Percentiles rank a stretch among this genome's conserved stretches.
phyloP scores from a whole-genome alignment of 192 early-diverging fungal species.

The Physocladia obscura region DNA sequence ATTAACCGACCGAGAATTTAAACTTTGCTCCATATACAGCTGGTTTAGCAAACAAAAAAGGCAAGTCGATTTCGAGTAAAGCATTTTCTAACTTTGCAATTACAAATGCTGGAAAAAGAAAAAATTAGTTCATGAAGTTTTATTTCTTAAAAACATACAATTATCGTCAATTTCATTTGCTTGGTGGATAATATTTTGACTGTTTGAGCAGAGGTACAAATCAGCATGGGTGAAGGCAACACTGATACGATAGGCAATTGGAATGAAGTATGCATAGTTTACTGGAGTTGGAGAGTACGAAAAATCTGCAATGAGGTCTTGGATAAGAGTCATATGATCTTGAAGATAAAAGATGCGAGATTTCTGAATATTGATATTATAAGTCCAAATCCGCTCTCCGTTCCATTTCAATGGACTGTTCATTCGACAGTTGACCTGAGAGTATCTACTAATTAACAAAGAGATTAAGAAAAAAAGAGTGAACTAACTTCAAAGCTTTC shows the following conservation, averaged over 20 bases:
- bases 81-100: background rate
- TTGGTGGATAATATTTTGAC: constrained; percentile 74
- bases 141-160: constrained; percentile 15
- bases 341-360: constrained; percentile 64
- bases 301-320: constrained; percentile 73
- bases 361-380: constrained; percentile 47
- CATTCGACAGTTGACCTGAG: constrained; percentile 57
- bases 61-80: background rate
- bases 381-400: constrained; percentile 62
- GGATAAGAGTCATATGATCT: constrained; percentile 74
- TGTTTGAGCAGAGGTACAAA: constrained; percentile 69
- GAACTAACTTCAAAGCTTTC: constrained; percentile 50
- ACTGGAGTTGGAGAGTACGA: constrained; percentile 47
- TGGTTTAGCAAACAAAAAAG: constrained; percentile 4
- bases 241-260: constrained; percentile 63
- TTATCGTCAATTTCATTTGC: constrained; percentile 72
- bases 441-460: background rate
- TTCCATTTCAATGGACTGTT: constrained; percentile 74
- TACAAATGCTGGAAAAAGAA: constrained; percentile 3
- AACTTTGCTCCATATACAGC: background rate
- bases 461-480: background rate
- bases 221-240: constrained; percentile 48
- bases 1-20: background rate
- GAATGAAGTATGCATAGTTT: constrained; percentile 58
- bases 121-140: background rate